These are phyloP conservation scores for Sphagnum fallax DNA, from an alignment of 228 moss, liverwort and hornwort species.

Conservation along the genomic window DNA sequence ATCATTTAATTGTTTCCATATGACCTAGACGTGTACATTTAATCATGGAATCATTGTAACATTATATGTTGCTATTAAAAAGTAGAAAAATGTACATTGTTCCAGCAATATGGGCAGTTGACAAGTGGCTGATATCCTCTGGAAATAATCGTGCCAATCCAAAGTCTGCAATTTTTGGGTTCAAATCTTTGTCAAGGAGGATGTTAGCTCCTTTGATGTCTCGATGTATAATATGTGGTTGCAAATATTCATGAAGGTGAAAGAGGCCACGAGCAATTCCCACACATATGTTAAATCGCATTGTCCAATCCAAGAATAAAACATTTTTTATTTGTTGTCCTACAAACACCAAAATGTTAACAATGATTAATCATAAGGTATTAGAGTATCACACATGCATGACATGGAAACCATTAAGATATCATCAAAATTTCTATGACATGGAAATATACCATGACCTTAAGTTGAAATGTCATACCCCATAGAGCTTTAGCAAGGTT, in stretches of 20 bases:
- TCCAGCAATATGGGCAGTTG: background rate
- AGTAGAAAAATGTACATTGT: background rate
- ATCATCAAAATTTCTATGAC: too few relatives aligned
- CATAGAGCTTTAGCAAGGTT: slow-evolving; percentile 2
- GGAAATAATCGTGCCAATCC: slow-evolving; percentile 4
- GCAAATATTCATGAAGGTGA: background rate
- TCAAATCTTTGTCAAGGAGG: background rate
- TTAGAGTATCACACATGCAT: background rate
- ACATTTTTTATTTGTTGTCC: background rate
- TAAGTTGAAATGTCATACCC: background rate
- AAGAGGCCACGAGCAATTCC: background rate
- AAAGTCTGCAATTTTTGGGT: slow-evolving; percentile 6
- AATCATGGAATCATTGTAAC: too few relatives aligned
- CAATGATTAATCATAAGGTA: background rate
- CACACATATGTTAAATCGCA: background rate
- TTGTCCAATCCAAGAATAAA: background rate
- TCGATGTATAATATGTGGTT: background rate
- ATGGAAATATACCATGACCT: background rate
- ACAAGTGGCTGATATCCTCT: background rate
- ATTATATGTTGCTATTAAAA: too few relatives aligned
- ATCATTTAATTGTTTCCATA: too few relatives aligned
- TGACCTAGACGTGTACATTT: too few relatives aligned
- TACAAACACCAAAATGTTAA: background rate
- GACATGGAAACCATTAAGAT: too few relatives aligned
- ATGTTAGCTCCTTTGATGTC: slow-evolving; percentile 3